Percentiles rank a stretch among this genome's conserved stretches.
These are phyloP conservation scores for Capronia epimyces DNA, from an alignment of 2,329 filamentous ascomycete genomes.

Conservation along the genomic window DNA sequence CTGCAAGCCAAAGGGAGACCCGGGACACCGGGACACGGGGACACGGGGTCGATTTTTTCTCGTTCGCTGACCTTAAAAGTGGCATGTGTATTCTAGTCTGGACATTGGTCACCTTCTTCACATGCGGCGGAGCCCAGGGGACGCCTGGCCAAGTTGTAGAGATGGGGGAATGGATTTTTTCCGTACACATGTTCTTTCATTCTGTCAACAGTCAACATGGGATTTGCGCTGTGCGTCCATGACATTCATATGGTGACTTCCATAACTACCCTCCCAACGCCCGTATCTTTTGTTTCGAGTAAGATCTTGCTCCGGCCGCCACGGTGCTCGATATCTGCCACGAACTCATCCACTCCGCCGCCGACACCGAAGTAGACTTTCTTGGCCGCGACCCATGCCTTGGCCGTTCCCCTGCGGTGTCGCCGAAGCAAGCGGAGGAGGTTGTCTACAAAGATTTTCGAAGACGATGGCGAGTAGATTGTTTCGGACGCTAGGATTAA, in stretches of 20 bases:
- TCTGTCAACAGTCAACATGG: background rate
- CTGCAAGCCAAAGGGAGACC: background rate
- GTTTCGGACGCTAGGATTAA: slow-evolving; percentile 59
- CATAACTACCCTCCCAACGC: slow-evolving; percentile 42
- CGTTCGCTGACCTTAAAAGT: slow-evolving; percentile 9
- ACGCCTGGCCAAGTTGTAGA: background rate
- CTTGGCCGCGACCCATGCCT: slow-evolving; percentile 58
- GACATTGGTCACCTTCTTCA: background rate
- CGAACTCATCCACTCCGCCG: slow-evolving; percentile 58
- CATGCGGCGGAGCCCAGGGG: background rate
- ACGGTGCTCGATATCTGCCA: slow-evolving; percentile 28
- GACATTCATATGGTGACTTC: slow-evolving; percentile 30
- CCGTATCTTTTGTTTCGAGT: slow-evolving; percentile 39
- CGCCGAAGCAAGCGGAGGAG: slow-evolving; percentile 47
- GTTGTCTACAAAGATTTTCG: slow-evolving; percentile 52
- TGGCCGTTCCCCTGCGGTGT: slow-evolving; percentile 30
- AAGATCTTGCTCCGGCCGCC: slow-evolving; percentile 25
- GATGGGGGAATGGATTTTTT: background rate
- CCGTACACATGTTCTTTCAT: background rate
- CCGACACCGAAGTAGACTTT: slow-evolving; percentile 63
- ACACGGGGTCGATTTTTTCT: background rate
- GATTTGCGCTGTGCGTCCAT: background rate
- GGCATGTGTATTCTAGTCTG: slow-evolving; percentile 17
- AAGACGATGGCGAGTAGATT: slow-evolving; percentile 55
- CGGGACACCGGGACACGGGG: background rate